These are phyloP conservation scores for Botryosphaeria agaves DNA, from an alignment of 2,329 filamentous ascomycete genomes.

Conservation along the genomic window DNA sequence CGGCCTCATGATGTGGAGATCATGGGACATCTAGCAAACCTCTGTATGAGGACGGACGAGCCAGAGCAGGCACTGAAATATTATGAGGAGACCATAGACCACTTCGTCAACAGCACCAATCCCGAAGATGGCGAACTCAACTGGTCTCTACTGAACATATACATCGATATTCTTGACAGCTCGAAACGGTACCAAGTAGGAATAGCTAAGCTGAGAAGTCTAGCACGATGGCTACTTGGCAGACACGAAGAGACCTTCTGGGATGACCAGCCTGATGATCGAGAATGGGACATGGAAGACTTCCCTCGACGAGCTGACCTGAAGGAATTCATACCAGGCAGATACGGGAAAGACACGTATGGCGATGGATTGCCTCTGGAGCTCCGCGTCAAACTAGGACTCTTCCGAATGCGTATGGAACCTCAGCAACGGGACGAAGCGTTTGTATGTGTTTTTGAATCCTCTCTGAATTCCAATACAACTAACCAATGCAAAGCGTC, in stretches of 20 bases:
- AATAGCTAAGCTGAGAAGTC: slow-evolving; percentile 48
- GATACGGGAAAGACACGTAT: slow-evolving; percentile 42
- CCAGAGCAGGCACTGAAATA: slow-evolving; percentile 28
- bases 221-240: slow-evolving; percentile 71
- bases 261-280: slow-evolving; percentile 60
- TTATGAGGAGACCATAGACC: slow-evolving; percentile 35
- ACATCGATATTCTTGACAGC: slow-evolving; percentile 61
- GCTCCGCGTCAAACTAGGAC: slow-evolving; percentile 64
- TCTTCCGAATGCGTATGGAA: slow-evolving; percentile 61
- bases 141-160: slow-evolving; percentile 78
- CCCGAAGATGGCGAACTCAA: slow-evolving; percentile 29
- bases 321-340: slow-evolving; percentile 39
- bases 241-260: slow-evolving; percentile 59
- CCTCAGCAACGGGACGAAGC: slow-evolving; percentile 50
- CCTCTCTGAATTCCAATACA: neutral
- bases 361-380: slow-evolving; percentile 63
- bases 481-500: slow-evolving; percentile 5
- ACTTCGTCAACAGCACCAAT: slow-evolving; percentile 24
- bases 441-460: slow-evolving; percentile 36
- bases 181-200: slow-evolving; percentile 46
- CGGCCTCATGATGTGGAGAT: slow-evolving; percentile 36
- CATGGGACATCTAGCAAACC: slow-evolving; percentile 37
- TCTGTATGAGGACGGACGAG: slow-evolving; percentile 34
- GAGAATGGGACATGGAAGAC: slow-evolving; percentile 73
- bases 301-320: slow-evolving; percentile 46